phyloP scores from a whole-genome alignment of 176 grass and related monocot genomes.

The Microstegium vimineum region DNA sequence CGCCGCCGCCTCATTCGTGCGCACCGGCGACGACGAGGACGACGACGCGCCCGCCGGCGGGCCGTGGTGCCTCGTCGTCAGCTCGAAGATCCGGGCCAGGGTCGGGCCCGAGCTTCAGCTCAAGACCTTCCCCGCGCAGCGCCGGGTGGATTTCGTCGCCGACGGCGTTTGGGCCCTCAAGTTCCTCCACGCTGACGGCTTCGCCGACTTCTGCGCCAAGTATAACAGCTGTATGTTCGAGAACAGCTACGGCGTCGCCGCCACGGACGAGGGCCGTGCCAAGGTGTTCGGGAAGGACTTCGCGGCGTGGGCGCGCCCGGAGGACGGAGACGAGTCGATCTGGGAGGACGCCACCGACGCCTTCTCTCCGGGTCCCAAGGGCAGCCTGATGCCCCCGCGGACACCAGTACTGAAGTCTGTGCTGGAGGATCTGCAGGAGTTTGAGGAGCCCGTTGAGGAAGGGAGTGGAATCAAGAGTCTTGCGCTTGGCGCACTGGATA shows the following conservation, averaged over 20 bases:
- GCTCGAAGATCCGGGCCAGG: conserved; percentile 60
- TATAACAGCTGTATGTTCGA: conserved; percentile 82
- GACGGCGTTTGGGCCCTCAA: conserved; percentile 93
- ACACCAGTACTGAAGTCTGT: conserved; percentile 36
- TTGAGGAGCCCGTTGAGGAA: conserved; percentile 62
- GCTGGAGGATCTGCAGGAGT: conserved; percentile 79
- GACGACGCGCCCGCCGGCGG: conserved; percentile 31
- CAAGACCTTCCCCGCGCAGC: conserved; percentile 71
- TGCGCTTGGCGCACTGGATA: conserved; percentile 69
- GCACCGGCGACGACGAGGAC: conserved; percentile 48
- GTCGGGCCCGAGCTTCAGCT: conserved; percentile 82
- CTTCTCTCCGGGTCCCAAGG: conserved; percentile 35
- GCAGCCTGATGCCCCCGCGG: conserved; percentile 25
- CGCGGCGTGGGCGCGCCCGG: conserved; percentile 79
- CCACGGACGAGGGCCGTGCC: conserved; percentile 60
- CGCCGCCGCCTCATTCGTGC: conserved; percentile 50
- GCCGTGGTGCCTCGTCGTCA: conserved; percentile 74
- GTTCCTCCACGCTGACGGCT: conserved; percentile 61
- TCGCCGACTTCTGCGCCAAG: conserved; percentile 56
- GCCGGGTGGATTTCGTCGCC: conserved; percentile 76
- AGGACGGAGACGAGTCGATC: conserved; percentile 67
- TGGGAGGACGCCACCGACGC: conserved; percentile 68
- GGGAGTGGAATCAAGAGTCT: conserved; percentile 71
- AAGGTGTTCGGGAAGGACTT: conserved; percentile 98
- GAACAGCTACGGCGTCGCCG: conserved; percentile 72